A percentile compares a stretch with the other conserved stretches of the same genome.
These are phyloP conservation scores for Abortiporus biennis DNA, from an alignment of 1,284 basidiomycete species.

Conservation along the genomic window DNA sequence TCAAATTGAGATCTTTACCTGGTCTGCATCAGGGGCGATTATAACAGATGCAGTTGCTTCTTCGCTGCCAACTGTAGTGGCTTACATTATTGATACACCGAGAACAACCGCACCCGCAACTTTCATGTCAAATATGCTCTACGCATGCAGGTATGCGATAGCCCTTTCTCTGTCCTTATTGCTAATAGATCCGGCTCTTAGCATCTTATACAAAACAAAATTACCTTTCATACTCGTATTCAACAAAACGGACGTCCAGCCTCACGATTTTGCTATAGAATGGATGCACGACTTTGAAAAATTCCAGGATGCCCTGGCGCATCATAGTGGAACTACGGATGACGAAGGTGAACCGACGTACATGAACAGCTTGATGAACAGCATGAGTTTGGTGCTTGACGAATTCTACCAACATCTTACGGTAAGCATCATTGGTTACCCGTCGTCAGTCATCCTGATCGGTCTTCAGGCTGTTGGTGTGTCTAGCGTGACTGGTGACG, in stretches of 20 bases:
- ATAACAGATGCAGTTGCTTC: slow-evolving; percentile 98
- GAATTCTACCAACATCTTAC: slow-evolving; percentile 98
- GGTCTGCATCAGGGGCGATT: slow-evolving; percentile 98
- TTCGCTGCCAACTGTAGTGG: slow-evolving; percentile 89
- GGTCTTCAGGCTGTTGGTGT: slow-evolving; percentile 82
- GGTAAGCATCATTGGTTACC: slow-evolving; percentile 34
- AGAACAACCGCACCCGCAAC: slow-evolving; percentile 93
- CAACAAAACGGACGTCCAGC: slow-evolving; percentile 94
- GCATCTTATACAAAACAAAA: slow-evolving; percentile 97
- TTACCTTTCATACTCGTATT: slow-evolving; percentile 97
- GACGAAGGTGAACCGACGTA: slow-evolving; percentile 91
- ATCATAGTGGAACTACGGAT: slow-evolving; percentile 61
- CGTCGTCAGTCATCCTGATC: background rate
- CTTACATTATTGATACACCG: slow-evolving; percentile 97
- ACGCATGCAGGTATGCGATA: slow-evolving; percentile 83
- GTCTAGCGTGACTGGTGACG: slow-evolving; percentile 91
- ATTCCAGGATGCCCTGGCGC: slow-evolving; percentile 70
- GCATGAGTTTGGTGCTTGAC: slow-evolving; percentile 97
- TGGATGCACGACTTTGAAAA: slow-evolving; percentile 99
- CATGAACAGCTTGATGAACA: slow-evolving; percentile 99
- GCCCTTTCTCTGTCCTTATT: background rate
- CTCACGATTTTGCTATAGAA: slow-evolving; percentile 88
- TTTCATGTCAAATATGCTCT: slow-evolving; percentile 99
- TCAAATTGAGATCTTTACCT: slow-evolving; percentile 99
- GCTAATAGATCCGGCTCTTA: slow-evolving; percentile 23